Conservation (phyloP, 2,329 filamentous ascomycete species). For the Fusarium sp. region DNA sequence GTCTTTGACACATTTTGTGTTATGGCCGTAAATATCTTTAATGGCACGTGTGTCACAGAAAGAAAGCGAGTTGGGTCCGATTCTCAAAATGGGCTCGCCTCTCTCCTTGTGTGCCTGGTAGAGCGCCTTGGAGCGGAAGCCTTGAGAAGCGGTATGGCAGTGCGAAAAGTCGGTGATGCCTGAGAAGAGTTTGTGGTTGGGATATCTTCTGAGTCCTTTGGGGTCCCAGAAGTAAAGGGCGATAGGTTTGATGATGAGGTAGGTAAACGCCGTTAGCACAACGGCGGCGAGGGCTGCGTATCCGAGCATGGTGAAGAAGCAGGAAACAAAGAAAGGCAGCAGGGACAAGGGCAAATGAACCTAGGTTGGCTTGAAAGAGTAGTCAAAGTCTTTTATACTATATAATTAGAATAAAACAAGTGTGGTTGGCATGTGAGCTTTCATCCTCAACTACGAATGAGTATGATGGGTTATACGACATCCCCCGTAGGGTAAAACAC, state of each 20-base stretch:
- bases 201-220: constrained; percentile 43
- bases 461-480: too few species aligned
- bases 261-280: constrained; percentile 10
- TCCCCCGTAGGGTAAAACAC: background rate
- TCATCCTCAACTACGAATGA: background rate
- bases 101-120: constrained; percentile 57
- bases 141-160: constrained; percentile 34
- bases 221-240: constrained; percentile 49
- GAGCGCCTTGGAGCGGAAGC: constrained; percentile 58
- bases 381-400: background rate
- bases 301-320: background rate
- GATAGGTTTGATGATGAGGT: constrained; percentile 28
- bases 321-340: constrained; percentile 7
- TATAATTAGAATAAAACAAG: background rate
- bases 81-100: constrained; percentile 46
- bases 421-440: too few species aligned
- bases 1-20: constrained; percentile 61
- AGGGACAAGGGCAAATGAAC: background rate
- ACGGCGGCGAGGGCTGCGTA: constrained; percentile 24
- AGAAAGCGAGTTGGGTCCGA: constrained; percentile 41
- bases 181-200: constrained; percentile 27
- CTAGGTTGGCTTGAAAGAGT: background rate
- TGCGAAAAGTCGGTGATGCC: constrained; percentile 34
- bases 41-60: constrained; percentile 35
- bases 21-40: constrained; percentile 56